Evolutionary conservation across 192 early-diverging fungal genomes (phyloP).

Genomic region (Linnemannia schmuckeri): DNA sequence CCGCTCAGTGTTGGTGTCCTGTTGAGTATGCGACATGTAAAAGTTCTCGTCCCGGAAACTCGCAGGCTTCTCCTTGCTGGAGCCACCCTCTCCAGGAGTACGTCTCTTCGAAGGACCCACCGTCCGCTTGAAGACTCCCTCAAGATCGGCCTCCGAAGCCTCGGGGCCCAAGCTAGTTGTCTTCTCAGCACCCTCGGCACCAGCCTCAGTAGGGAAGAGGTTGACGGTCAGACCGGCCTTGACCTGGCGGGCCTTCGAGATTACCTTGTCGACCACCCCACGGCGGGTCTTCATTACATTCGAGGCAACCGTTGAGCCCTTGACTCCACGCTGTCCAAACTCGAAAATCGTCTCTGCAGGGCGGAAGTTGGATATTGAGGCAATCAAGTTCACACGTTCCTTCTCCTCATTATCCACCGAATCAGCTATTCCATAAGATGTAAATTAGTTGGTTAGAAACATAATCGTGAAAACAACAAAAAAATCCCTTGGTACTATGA

Average conservation of each 20-base stretch:
- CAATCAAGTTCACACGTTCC: constrained; percentile 77
- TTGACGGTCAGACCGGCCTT: constrained; percentile 53
- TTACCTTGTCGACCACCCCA: constrained; percentile 62
- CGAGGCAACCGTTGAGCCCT: constrained; percentile 75
- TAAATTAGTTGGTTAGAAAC: constrained; percentile 11
- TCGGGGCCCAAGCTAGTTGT: constrained; percentile 31
- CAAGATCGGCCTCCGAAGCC: constrained; percentile 48
- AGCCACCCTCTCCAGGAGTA: not conserved
- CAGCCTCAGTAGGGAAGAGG: constrained; percentile 36
- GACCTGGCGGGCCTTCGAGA: constrained; percentile 54
- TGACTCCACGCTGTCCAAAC: constrained; percentile 86
- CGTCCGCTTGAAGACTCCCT: constrained; percentile 45
- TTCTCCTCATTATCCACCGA: constrained; percentile 70
- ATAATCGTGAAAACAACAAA: constrained; percentile 3
- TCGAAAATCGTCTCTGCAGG: constrained; percentile 97
- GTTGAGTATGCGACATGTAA: constrained; percentile 90
- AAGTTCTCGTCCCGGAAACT: constrained; percentile 84
- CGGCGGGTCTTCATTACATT: constrained; percentile 77
- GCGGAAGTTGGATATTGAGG: constrained; percentile 82
- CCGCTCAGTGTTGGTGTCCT: constrained; percentile 89
- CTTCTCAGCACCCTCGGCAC: not conserved
- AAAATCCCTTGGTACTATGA: not conserved
- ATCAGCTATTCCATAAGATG: constrained; percentile 18
- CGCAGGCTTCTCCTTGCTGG: constrained; percentile 48
- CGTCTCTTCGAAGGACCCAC: constrained; percentile 37